These are phyloP conservation scores for Calendula officinalis DNA, from an alignment of 129 eudicot species.

Conservation along the genomic window DNA sequence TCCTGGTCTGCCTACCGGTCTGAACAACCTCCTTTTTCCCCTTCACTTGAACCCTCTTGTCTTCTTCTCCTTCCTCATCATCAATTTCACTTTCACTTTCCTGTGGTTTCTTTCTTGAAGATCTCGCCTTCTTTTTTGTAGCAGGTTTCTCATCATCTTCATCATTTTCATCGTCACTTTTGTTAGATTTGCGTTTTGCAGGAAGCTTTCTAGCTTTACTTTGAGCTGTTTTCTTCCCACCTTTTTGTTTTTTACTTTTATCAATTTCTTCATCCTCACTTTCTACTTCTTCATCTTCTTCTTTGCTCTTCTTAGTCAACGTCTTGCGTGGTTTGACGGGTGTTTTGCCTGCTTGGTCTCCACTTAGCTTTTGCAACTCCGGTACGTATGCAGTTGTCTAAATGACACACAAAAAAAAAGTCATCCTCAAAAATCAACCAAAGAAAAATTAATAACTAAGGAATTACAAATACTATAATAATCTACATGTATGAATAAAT, in stretches of 20 bases:
- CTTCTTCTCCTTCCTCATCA: conserved; percentile 32
- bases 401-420: conserved; percentile 12
- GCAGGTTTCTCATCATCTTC: conserved; percentile 26
- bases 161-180: conserved; percentile 9
- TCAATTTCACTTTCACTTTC: conserved; percentile 40
- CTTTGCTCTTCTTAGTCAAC: conserved; percentile 26
- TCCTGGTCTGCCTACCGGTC: conserved; percentile 40
- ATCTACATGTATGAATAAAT: not conserved
- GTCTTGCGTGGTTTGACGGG: conserved; percentile 39
- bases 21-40: conserved; percentile 31
- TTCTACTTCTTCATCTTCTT: conserved; percentile 39
- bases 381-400: conserved; percentile 95
- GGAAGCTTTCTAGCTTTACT: conserved; percentile 42
- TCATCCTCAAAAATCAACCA: not conserved
- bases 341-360: conserved; percentile 57
- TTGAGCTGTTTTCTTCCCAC: conserved; percentile 40
- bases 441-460: not conserved
- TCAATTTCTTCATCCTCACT: conserved; percentile 39
- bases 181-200: conserved; percentile 38
- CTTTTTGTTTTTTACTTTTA: conserved; percentile 33
- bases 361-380: conserved; percentile 74
- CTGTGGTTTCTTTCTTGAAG: conserved; percentile 42
- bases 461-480: not conserved
- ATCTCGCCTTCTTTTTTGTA: conserved; percentile 20
- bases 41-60: conserved; percentile 33